Conservation (phyloP, 192 early-diverging fungal genomes). For the Podochytrium sp. region DNA sequence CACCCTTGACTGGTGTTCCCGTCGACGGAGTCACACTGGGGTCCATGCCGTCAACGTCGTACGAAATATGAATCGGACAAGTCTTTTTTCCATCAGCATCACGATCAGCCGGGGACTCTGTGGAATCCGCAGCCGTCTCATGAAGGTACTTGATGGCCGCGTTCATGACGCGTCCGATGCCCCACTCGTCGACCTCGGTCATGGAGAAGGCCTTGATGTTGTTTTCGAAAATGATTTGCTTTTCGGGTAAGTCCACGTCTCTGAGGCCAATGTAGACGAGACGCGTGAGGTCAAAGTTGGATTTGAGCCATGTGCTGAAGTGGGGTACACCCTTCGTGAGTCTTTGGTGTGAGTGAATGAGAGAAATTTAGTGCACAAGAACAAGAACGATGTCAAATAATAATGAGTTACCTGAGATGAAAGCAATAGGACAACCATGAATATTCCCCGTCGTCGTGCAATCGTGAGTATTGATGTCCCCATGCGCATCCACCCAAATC, state of each 20-base stretch:
- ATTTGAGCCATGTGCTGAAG: slow-evolving; percentile 80
- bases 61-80: slow-evolving; percentile 34
- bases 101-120: not conserved
- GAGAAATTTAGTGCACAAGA: no score
- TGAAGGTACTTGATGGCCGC: slow-evolving; percentile 91
- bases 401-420: no score
- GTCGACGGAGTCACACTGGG: slow-evolving; percentile 93
- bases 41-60: slow-evolving; percentile 93
- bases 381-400: no score
- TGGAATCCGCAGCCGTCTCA: slow-evolving; percentile 31
- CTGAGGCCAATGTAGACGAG: slow-evolving; percentile 96
- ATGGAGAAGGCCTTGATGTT: slow-evolving; percentile 94
- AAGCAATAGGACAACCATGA: slow-evolving; percentile 94
- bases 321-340: slow-evolving; percentile 65
- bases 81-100: slow-evolving; percentile 15
- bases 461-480: slow-evolving; percentile 93
- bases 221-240: slow-evolving; percentile 77
- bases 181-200: slow-evolving; percentile 94
- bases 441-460: slow-evolving; percentile 89
- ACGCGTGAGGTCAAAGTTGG: slow-evolving; percentile 71
- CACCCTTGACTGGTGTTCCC: slow-evolving; percentile 94
- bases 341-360: no score
- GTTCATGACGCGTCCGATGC: slow-evolving; percentile 90
- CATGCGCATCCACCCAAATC: slow-evolving; percentile 96
- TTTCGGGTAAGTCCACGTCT: slow-evolving; percentile 90